Evolutionary conservation across 768 basidiomycete genomes (phyloP), one percentile per base, ranked within the genome.

Genomic region (Cystofilobasidium macerans): DNA sequence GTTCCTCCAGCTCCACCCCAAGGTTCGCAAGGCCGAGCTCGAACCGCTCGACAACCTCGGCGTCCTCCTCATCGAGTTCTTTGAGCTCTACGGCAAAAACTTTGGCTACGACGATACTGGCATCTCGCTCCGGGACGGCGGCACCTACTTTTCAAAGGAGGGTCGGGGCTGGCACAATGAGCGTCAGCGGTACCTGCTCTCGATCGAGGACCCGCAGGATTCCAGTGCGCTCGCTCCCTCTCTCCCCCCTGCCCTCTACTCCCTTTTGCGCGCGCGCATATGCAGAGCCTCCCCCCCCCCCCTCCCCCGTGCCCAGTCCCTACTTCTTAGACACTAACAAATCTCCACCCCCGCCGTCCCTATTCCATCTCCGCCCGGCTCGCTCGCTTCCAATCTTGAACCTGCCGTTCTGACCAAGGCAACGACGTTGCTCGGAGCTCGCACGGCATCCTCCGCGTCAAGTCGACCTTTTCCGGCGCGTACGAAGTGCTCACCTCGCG

Each of bases 1-100:
- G 75, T 99, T 99, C 75, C 79, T 99, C 57, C 95, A 98, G 81
- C 86, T 95, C 82, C 95, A 99, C 71, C 95, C 95, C 1, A 94
- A 93, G 75, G 84, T 98, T 67, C 85, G 93, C 45, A 77, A 83
- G 62, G 88, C 85, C 0, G 89, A 93, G 76, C 89, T 99, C 33
- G 85, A 93, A 71, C 84, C 91, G 0, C 84, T 85, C 70, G 80
- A 82, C 71, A 98, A 98, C 72, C 80, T 98, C 13, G 95, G 95
- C 1, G 88, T 93, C n/a, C 78, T 99, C 62, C 81, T 95, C 53
- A 83, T 97, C 80, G 95, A 99, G 76, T 97, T 98, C 74, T 95
- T 98, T 73, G 93, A 98, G 79, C 80, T 94, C 16, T 98, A 98
- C 75, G 94, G 93, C 20, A 79, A 81, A 57, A 84, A 85, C 75